Conservation (phyloP, 75 land plant genomes). For the Cupressus sempervirens region DNA sequence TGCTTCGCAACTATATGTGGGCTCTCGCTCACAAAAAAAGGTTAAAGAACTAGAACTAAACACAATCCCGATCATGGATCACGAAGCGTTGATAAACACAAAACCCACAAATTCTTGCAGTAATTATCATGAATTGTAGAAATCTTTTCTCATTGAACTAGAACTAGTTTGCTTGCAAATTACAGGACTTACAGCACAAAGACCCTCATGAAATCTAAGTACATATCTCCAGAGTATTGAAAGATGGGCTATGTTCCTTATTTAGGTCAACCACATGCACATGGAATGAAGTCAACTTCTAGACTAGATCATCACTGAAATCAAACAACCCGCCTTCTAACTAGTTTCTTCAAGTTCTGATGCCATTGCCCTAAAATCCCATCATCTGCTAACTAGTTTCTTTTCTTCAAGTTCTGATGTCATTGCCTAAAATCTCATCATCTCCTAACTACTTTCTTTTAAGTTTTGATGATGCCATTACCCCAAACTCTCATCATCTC, state of each 20-base stretch:
- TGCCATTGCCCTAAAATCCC: not conserved
- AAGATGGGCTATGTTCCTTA: not conserved
- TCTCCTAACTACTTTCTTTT: not conserved
- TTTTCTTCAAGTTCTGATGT: not conserved
- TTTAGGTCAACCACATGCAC: not conserved
- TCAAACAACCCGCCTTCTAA: not conserved
- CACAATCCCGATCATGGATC: too few species aligned
- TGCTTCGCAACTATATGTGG: too few species aligned
- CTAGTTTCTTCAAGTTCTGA: not conserved
- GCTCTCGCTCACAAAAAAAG: not conserved
- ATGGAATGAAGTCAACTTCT: not conserved
- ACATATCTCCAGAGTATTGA: not conserved
- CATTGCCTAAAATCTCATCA: not conserved
- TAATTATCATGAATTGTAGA: too few species aligned
- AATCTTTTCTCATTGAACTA: too few species aligned
- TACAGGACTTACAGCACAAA: not conserved
- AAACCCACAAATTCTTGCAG: too few species aligned
- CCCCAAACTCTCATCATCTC: not conserved
- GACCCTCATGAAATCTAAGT: not conserved
- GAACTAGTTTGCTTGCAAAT: too few species aligned
- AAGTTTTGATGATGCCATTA: not conserved
- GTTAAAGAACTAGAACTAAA: not conserved
- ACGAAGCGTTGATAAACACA: too few species aligned
- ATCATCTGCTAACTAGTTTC: not conserved
- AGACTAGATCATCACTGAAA: not conserved